Percentiles rank a stretch among this genome's conserved stretches.
Conservation (phyloP, 2,329 filamentous ascomycete species). For the Chalaropsis thielavioides region DNA sequence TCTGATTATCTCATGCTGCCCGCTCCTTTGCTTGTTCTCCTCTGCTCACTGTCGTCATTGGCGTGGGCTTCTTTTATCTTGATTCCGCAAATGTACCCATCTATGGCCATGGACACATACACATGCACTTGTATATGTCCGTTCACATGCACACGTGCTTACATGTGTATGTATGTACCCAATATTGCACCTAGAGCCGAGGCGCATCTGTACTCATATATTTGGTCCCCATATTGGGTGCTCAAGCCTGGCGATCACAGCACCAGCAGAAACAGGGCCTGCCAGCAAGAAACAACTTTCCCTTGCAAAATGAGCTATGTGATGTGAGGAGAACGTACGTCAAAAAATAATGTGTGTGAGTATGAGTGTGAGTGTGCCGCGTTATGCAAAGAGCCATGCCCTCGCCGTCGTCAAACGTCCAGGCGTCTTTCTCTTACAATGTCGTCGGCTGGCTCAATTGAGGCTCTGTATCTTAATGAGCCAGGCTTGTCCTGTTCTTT, state of each 20-base stretch:
- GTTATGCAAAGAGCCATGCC: neutral
- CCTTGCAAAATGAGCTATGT: neutral
- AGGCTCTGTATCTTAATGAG: slow-evolving; percentile 1
- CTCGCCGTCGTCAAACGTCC: neutral
- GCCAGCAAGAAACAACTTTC: neutral
- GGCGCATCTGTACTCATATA: neutral
- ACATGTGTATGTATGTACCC: too few species aligned
- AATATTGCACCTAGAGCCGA: too few species aligned
- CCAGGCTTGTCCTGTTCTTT: too few species aligned
- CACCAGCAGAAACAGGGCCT: neutral
- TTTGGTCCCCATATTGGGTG: neutral
- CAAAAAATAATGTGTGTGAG: neutral
- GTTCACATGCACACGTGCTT: neutral
- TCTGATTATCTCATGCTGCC: neutral
- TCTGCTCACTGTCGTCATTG: neutral
- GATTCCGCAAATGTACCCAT: neutral
- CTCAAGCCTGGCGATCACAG: neutral
- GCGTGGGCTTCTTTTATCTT: neutral
- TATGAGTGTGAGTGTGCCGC: too few species aligned
- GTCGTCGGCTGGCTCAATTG: neutral
- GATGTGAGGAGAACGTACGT: neutral
- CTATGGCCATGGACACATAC: neutral
- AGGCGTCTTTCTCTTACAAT: neutral
- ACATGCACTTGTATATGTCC: neutral
- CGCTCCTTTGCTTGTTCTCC: neutral